Conservation (phyloP, 176 grass and related monocot genomes). For the Eremochloa ophiuroides region DNA sequence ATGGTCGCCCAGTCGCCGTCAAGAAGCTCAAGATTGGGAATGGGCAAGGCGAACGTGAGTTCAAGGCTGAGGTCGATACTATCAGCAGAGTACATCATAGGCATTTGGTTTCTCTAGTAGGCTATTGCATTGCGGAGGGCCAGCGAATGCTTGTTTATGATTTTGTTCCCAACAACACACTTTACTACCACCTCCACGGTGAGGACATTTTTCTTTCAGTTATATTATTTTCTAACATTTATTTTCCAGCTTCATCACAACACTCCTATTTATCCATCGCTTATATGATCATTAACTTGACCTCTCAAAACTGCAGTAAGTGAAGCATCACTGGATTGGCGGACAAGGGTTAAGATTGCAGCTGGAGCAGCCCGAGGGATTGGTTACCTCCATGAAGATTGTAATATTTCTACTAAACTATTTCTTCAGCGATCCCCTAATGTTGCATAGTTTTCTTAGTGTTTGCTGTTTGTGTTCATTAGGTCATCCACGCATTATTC, state of each 20-base stretch:
- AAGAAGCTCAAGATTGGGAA: conserved; percentile 72
- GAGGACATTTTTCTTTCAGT: background rate
- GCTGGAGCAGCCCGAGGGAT: conserved; percentile 97
- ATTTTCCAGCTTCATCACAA: background rate
- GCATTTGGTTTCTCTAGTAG: conserved; percentile 74
- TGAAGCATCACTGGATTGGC: conserved; percentile 72
- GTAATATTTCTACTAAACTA: conserved; percentile 45
- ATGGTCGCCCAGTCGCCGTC: conserved; percentile 71
- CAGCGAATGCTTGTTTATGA: conserved; percentile 76
- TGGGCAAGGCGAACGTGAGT: conserved; percentile 72
- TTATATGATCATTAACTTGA: conserved; percentile 26
- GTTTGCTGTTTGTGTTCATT: conserved; percentile 25
- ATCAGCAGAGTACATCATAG: conserved; percentile 85
- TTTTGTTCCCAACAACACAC: conserved; percentile 81
- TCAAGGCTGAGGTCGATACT: conserved; percentile 76
- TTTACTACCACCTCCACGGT: conserved; percentile 85
- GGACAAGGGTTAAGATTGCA: conserved; percentile 81
- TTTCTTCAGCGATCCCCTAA: background rate
- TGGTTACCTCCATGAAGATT: conserved; percentile 98
- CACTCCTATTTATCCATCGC: background rate
- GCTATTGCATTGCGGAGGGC: conserved; percentile 62
- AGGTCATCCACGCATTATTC: conserved; percentile 99
- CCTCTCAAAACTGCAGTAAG: conserved; percentile 55
- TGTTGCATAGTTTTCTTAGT: conserved; percentile 32
- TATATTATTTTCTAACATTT: background rate